A percentile compares a stretch with the other conserved stretches of the same genome.
These are phyloP conservation scores for Trichoderma lentiforme DNA, from an alignment of 2,329 filamentous ascomycete species.

Conservation along the genomic window DNA sequence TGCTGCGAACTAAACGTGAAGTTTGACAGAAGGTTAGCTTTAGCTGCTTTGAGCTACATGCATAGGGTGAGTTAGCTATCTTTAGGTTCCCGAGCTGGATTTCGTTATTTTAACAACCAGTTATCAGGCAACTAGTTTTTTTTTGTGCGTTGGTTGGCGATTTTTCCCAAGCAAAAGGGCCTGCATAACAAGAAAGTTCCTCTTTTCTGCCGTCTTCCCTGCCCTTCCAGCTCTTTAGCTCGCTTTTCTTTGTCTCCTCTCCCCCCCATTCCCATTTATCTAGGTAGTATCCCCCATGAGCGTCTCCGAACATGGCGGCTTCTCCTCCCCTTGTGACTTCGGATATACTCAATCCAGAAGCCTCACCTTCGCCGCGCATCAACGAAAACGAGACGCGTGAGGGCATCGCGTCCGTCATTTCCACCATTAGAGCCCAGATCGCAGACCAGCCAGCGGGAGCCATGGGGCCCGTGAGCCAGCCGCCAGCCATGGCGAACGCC, in stretches of 20 bases:
- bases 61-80: background rate
- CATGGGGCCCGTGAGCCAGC: background rate
- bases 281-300: background rate
- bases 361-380: background rate
- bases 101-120: background rate
- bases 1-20: background rate
- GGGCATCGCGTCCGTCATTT: slow-evolving; percentile 5
- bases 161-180: background rate
- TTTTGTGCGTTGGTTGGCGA: background rate
- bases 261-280: background rate
- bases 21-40: background rate
- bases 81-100: background rate
- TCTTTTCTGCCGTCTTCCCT: background rate
- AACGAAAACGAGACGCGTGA: slow-evolving; percentile 5
- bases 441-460: background rate
- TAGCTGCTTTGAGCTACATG: background rate
- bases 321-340: background rate
- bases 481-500: background rate
- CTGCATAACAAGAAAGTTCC: background rate
- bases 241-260: background rate
- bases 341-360: background rate
- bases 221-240: background rate
- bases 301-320: background rate
- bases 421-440: background rate
- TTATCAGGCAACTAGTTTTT: background rate